These are phyloP conservation scores for Pyrenopolyporus hunteri DNA, from an alignment of 495 filamentous ascomycete genomes.

Conservation along the genomic window DNA sequence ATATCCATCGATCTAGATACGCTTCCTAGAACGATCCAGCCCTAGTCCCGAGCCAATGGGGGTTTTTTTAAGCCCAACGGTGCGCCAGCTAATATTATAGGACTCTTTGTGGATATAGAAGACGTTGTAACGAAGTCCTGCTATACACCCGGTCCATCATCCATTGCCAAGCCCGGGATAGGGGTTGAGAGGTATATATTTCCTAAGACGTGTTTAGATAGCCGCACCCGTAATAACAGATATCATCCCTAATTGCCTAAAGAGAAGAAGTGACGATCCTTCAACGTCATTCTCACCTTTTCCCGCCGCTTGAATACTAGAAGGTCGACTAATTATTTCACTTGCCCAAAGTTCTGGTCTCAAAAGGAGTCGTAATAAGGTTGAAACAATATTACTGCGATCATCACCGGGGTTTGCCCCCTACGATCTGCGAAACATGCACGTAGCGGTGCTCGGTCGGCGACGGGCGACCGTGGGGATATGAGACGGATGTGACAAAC, in stretches of 20 bases:
- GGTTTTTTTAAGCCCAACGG: too few relatives aligned
- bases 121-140: not conserved
- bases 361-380: too few relatives aligned
- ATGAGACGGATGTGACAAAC: too few relatives aligned
- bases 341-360: too few relatives aligned
- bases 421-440: not conserved
- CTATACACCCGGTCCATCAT: not conserved
- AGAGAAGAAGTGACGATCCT: conserved; percentile 8
- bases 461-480: too few relatives aligned
- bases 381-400: too few relatives aligned
- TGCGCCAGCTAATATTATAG: not conserved
- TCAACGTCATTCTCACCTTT: conserved; percentile 13
- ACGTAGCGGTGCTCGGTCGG: too few relatives aligned
- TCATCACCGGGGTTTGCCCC: not conserved
- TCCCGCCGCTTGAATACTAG: not conserved
- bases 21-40: not conserved
- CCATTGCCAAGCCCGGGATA: conserved; percentile 2
- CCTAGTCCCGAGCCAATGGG: not conserved
- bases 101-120: not conserved
- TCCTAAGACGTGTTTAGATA: not conserved
- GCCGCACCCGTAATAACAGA: not conserved
- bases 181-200: not conserved
- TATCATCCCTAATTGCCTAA: conserved; percentile 25
- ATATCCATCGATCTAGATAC: too few relatives aligned
- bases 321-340: not conserved